A percentile compares a stretch with the other conserved stretches of the same genome.
Conservation (phyloP, 441 rosid genomes). For the Metrosideros polymorpha region DNA sequence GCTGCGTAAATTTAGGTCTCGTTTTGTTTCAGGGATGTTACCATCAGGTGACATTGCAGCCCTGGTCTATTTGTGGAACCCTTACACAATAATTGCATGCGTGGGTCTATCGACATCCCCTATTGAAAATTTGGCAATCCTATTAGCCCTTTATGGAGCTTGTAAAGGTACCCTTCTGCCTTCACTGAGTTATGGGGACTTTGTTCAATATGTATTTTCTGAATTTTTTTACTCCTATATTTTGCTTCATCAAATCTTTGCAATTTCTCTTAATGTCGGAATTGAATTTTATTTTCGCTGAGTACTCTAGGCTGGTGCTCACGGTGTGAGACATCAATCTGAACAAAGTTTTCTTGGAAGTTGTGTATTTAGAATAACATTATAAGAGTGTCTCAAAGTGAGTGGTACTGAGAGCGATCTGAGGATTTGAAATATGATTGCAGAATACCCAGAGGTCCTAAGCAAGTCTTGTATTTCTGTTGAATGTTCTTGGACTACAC, state of each 20-base stretch:
- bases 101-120: slow-evolving; percentile 92
- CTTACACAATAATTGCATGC: slow-evolving; percentile 75
- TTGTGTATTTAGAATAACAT: neutral
- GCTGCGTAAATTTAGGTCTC: slow-evolving; percentile 3
- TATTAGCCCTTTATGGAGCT: slow-evolving; percentile 69
- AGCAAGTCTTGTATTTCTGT: neutral
- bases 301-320: neutral
- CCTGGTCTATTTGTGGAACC: slow-evolving; percentile 82
- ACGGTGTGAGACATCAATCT: neutral
- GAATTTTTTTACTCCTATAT: neutral
- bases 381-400: neutral
- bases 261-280: neutral
- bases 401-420: neutral
- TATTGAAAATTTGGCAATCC: slow-evolving; percentile 60
- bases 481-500: neutral
- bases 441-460: neutral
- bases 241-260: neutral
- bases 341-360: neutral
- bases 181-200: neutral
- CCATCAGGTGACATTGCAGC: slow-evolving; percentile 81
- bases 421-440: neutral
- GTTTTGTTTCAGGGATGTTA: slow-evolving; percentile 33
- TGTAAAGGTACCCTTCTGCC: slow-evolving; percentile 38
- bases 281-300: neutral
- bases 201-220: neutral